These are phyloP conservation scores for Eucalyptus curtisii DNA, from an alignment of 345 rosid species.

Conservation along the genomic window DNA sequence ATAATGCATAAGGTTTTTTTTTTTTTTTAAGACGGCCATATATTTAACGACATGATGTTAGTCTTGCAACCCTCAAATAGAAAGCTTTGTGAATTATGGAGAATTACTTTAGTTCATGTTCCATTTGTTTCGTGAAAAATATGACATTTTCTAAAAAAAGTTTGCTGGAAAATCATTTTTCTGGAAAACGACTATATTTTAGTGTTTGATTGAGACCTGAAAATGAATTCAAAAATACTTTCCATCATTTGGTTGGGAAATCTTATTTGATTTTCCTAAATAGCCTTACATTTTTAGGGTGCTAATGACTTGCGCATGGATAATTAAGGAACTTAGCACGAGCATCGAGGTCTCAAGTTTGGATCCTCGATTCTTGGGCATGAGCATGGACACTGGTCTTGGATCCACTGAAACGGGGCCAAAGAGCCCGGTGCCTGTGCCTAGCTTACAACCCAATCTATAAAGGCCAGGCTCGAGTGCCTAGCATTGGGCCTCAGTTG, in stretches of 20 bases:
- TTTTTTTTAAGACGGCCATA: neutral
- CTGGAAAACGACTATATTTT: fast-evolving
- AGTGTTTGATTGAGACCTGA: no score
- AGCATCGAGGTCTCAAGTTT: neutral
- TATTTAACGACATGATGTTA: neutral
- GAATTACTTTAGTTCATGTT: neutral
- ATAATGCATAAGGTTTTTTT: neutral
- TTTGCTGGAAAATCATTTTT: no score
- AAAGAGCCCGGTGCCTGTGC: neutral
- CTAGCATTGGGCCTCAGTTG: neutral
- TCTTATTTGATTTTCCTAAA: neutral
- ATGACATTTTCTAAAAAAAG: no score
- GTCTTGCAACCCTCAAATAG: neutral
- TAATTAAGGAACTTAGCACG: neutral
- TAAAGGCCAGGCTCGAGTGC: neutral
- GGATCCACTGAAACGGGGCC: neutral
- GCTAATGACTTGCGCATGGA: neutral
- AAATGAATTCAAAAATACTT: no score
- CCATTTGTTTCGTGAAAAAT: no score
- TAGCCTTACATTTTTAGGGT: fast-evolving
- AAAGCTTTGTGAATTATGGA: neutral
- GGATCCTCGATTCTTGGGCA: neutral
- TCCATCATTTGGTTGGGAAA: neutral
- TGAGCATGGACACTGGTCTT: no score
- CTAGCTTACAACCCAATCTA: neutral